Base-by-base conservation (phyloP, 805 yeast genomes). In the Hanseniaspora vineae region DNA sequence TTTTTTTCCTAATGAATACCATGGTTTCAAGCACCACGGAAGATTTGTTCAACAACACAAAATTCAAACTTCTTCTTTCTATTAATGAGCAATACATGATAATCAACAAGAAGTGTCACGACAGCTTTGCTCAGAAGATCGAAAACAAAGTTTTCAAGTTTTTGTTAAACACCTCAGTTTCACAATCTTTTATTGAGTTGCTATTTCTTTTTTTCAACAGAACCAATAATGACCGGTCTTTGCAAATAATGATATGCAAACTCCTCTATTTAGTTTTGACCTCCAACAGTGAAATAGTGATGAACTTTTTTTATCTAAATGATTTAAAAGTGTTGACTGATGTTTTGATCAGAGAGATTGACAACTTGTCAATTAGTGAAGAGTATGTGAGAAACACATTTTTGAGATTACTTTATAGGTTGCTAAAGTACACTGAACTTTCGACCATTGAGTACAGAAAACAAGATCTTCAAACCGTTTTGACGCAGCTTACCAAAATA, bases 21-120 rank as follows among this genome's bases (percentile, higher is more conserved):
- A 58, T 81, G 18, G 60, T 70, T 9, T 61, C 69, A 1, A 67
- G 70, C 32, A 62, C 63, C 18, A 72, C 72, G 10, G 76, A 73
- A 42, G 81, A 81, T 58, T 73, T 78, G 44, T 71, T 70, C 52
- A 81, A 79, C 57, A 78, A 77, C 51, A 76, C 84, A 39, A 79
- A 81, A 51, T 80, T 88, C 66, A 80, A 79, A 56, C 66, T 85
- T 14, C 62, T 89, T 12, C 66, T 89, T 39, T 80, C 87, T 1
- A 67, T 89, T 23, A 89, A 89, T 63, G 96, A 89, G 60, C 96
- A 89, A 63, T 89, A 78, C 62, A 77, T 89, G 81, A 81, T 86
- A 39, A 66, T 76, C 51, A 69, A 54, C 56, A 71, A 61, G 37
- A 57, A 54, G 19, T n/a, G 40, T 15, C 19, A 37, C 19, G 12